These are phyloP conservation scores for Gynochthodes officinalis DNA, from an alignment of 257 asterid species.

Conservation along the genomic window DNA sequence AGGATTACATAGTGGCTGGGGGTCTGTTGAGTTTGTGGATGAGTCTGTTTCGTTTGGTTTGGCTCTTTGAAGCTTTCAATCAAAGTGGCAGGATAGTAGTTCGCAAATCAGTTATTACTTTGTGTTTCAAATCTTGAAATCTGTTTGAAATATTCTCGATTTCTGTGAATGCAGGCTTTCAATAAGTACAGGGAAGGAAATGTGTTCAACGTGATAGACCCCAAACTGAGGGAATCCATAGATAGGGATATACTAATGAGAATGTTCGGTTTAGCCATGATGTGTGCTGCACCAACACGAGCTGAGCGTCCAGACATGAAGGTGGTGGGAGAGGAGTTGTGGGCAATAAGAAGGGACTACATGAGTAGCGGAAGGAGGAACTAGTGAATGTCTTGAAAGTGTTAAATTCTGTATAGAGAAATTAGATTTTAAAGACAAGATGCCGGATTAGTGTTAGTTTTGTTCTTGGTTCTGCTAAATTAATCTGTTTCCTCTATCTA, in stretches of 20 bases:
- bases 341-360: constrained; percentile 89
- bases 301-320: constrained; percentile 91
- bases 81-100: background rate
- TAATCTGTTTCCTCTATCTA: background rate
- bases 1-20: background rate
- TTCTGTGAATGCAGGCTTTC: constrained; percentile 59
- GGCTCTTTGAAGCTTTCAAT: background rate
- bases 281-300: constrained; percentile 89
- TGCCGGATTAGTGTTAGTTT: too few relatives aligned
- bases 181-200: constrained; percentile 55
- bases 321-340: constrained; percentile 67
- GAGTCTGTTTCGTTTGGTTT: background rate
- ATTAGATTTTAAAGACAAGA: too few relatives aligned
- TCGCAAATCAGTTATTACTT: background rate
- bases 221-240: constrained; percentile 50
- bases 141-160: background rate
- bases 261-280: constrained; percentile 74
- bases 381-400: constrained; percentile 15
- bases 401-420: constrained; percentile 18
- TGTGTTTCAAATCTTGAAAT: background rate
- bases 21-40: background rate
- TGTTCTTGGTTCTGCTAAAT: background rate
- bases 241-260: constrained; percentile 52
- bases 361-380: constrained; percentile 48
- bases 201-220: constrained; percentile 64